phyloP scores from a whole-genome alignment of 768 basidiomycete species.

The Phanerochaete carnosa region DNA sequence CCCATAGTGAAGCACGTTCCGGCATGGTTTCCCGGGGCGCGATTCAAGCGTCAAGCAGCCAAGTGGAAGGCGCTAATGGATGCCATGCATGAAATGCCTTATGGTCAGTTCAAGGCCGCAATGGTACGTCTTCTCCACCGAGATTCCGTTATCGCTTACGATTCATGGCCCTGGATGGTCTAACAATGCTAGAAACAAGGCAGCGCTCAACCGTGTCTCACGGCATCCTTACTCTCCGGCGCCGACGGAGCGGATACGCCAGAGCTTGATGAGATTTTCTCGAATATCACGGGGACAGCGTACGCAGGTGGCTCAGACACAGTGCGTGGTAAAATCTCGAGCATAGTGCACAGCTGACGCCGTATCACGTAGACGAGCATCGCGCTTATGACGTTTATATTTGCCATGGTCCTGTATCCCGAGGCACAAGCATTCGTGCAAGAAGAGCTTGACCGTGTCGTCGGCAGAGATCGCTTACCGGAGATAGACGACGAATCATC shows the following conservation, averaged over 20 bases:
- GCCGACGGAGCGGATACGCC: slow-evolving; percentile 33
- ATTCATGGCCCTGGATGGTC: too few species aligned
- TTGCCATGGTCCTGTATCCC: background rate
- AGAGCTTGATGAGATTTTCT: slow-evolving; percentile 2
- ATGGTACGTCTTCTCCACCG: background rate
- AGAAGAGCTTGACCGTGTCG: background rate
- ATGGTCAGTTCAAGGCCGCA: slow-evolving; percentile 7
- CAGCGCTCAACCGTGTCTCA: slow-evolving; percentile 36
- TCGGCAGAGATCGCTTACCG: background rate
- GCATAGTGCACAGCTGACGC: background rate
- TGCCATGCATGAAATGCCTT: slow-evolving; percentile 10
- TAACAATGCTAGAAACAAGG: slow-evolving; percentile 30
- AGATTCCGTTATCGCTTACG: too few species aligned
- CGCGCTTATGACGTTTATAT: background rate
- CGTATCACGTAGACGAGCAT: background rate
- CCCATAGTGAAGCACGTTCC: slow-evolving; percentile 2
- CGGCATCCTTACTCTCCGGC: slow-evolving; percentile 52
- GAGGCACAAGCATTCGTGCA: background rate
- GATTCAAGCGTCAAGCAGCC: slow-evolving; percentile 14
- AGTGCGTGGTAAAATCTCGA: background rate
- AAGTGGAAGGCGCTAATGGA: slow-evolving; percentile 1
- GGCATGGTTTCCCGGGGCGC: slow-evolving; percentile 20
- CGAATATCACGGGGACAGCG: slow-evolving; percentile 5
- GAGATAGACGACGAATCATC: background rate
- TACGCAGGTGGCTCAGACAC: slow-evolving; percentile 20